Evolutionary conservation across 2,329 filamentous ascomycete genomes (phyloP), one percentile per base, ranked within the genome.

Genomic region (Proliferodiscus dingleyae): DNA sequence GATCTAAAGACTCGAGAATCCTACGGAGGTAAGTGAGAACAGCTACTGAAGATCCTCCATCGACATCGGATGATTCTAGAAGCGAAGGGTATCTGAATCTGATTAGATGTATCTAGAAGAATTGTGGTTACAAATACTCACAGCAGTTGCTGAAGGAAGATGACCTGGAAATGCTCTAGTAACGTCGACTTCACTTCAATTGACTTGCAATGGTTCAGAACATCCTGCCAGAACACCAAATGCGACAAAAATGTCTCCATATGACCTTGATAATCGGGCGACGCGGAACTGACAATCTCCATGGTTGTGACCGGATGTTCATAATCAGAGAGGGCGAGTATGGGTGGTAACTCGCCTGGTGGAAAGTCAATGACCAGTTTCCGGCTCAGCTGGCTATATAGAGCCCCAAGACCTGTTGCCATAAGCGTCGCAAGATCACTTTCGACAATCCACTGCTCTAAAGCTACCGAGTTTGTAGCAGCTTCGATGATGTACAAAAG

Each of bases 361-460:
- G 80, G 75, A 63, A 90, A 81, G 51, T 89, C 77, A 53, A 95
- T 84, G 43, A 91, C 86, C 49, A 94, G 73, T 69, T 95, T 89
- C 51, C 86, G 81, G 57, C 79, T 82, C 50, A 83, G 68, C 56
- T 83, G 78, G 56, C 75, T 81, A 63, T 83, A 80, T 37, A 84
- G 61, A 74, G 78, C 93, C 13, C 93, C 93, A 1, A 98, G 70
- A 0, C 93, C 93, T 0, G 89, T 97, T 3, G 93, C 93, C 93
- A 98, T 97, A 53, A 97, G 73, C 0, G 93, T 97, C 10, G 93
- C 93, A 42, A 98, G 73, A 64, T 98, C 93, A 64, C 91, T 96
- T 63, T 95, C 90, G 37, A 97, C 89, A 53, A 98, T 87, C 93
- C 93, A 98, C 60, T 89, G 87, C 68, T 98, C 93, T 48, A 98